These are phyloP conservation scores for Tritrichomonas musculus DNA, from an alignment of 208 protist genomes.

Conservation along the genomic window DNA sequence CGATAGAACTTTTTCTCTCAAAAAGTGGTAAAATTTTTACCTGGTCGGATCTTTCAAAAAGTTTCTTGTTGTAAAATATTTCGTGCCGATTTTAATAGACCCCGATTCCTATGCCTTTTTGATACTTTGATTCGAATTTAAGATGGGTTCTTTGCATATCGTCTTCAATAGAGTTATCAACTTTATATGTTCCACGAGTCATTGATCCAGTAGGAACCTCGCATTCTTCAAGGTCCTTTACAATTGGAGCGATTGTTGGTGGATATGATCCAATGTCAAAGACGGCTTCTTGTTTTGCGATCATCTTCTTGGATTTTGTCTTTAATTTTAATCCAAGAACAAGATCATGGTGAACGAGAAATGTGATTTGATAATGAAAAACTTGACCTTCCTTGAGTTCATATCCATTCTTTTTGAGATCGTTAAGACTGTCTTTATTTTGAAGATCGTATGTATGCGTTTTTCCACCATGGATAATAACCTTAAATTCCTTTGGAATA, in stretches of 20 bases:
- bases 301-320: not conserved
- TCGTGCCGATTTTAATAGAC: too few relatives aligned
- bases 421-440: not conserved
- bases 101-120: too few relatives aligned
- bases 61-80: too few relatives aligned
- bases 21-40: too few relatives aligned
- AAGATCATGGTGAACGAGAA: conserved; percentile 21
- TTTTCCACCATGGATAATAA: conserved; percentile 2
- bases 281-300: not conserved
- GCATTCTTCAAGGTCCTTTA: not conserved
- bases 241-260: conserved; percentile 7
- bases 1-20: too few relatives aligned
- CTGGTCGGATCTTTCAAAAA: too few relatives aligned
- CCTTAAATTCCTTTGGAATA: not conserved
- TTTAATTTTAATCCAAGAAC: not conserved
- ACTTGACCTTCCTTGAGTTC: not conserved
- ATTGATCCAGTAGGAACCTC: not conserved
- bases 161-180: not conserved
- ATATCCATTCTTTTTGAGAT: not conserved
- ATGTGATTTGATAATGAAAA: not conserved
- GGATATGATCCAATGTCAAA: conserved; percentile 17
- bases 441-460: not conserved
- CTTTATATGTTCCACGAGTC: not conserved
- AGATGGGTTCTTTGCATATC: not conserved
- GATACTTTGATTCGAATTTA: not conserved